phyloP scores from a whole-genome alignment of 306 rosid genomes.

The Medicago lupulina region DNA sequence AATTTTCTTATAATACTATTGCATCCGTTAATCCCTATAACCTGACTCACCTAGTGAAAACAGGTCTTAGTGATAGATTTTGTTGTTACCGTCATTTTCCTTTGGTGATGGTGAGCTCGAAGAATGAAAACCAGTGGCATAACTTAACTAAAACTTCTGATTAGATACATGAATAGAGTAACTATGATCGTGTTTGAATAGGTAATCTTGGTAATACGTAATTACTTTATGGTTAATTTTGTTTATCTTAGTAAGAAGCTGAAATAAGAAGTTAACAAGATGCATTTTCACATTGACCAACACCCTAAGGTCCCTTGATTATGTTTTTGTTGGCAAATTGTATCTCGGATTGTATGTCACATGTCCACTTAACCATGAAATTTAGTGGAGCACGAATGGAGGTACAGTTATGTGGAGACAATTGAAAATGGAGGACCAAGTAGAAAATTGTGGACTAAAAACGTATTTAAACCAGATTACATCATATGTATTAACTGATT shows the following conservation, averaged over 20 bases:
- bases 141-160: neutral
- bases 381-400: neutral
- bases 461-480: slow-evolving; percentile 6
- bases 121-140: neutral
- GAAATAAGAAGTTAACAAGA: neutral
- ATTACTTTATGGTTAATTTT: neutral
- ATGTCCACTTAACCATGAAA: neutral
- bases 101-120: neutral
- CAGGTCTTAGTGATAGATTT: neutral
- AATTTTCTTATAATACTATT: neutral
- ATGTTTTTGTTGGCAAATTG: neutral
- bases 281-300: neutral
- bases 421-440: neutral
- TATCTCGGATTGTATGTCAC: neutral
- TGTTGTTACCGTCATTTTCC: neutral
- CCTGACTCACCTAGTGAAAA: neutral
- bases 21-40: neutral
- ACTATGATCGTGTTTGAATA: neutral
- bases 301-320: neutral
- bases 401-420: neutral
- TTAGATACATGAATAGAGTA: neutral
- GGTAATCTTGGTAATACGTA: neutral
- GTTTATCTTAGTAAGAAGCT: neutral
- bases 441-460: neutral
- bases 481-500: slow-evolving; percentile 13